Conservation (phyloP, 257 asterid species). For the Solanum megistacrolobum region DNA sequence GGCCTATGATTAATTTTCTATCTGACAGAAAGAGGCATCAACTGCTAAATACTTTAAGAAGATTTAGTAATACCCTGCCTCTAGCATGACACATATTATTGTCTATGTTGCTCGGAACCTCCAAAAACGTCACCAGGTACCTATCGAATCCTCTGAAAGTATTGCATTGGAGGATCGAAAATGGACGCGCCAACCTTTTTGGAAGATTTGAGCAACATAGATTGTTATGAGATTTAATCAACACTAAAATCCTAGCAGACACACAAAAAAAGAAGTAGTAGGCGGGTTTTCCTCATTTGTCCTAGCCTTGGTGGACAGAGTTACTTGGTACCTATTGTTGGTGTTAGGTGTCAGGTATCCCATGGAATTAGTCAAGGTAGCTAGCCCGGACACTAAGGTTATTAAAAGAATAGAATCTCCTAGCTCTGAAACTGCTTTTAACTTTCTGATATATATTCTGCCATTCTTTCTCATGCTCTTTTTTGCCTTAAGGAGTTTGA, state of each 20-base stretch:
- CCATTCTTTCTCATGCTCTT: not conserved
- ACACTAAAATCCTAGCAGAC: not conserved
- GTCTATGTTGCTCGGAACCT: not conserved
- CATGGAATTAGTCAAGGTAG: too few relatives aligned
- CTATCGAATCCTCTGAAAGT: not conserved
- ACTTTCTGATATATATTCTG: not conserved
- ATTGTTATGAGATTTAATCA: not conserved
- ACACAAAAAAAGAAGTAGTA: too few relatives aligned
- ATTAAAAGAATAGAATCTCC: not conserved
- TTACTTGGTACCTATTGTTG: too few relatives aligned
- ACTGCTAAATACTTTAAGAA: not conserved
- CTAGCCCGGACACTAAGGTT: too few relatives aligned
- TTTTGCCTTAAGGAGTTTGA: conserved; percentile 24
- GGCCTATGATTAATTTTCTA: not conserved
- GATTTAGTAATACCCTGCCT: not conserved
- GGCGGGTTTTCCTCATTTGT: too few relatives aligned
- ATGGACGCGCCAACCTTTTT: not conserved
- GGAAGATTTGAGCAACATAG: not conserved
- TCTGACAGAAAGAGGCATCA: not conserved
- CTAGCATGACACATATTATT: not conserved
- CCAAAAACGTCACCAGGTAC: not conserved
- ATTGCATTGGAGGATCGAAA: not conserved
- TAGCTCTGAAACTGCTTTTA: not conserved
- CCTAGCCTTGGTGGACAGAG: too few relatives aligned
- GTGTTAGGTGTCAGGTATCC: too few relatives aligned